Conservation (phyloP, 495 filamentous ascomycete species). For the Pseudevernia furfuracea region DNA sequence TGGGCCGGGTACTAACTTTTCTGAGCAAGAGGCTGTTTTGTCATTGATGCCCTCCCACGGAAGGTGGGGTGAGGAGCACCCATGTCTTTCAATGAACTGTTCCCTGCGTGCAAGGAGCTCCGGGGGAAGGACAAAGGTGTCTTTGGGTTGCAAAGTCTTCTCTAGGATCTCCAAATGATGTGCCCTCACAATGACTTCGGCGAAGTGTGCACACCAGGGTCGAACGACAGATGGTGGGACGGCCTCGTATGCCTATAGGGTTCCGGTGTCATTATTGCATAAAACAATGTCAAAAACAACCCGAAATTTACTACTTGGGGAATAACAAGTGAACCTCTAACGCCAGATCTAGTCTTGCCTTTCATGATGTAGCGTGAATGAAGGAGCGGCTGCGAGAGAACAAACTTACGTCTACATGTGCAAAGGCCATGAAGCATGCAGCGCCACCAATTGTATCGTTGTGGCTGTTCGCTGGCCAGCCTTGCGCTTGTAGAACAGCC, state of each 20-base stretch:
- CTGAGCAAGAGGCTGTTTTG: not conserved
- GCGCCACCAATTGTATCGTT: slow-evolving; percentile 16
- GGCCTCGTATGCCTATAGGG: not conserved
- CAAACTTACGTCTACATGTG: slow-evolving; percentile 7
- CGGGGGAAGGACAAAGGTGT: not conserved
- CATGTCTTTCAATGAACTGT: not conserved
- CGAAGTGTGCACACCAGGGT: slow-evolving; percentile 13
- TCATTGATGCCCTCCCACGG: not conserved
- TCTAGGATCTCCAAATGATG: slow-evolving; percentile 7
- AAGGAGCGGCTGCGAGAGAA: not conserved
- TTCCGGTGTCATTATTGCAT: not conserved
- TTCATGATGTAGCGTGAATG: not conserved
- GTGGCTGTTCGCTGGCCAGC: slow-evolving; percentile 10
- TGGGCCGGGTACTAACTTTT: not conserved
- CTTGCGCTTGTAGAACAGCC: not conserved
- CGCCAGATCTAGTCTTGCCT: not conserved
- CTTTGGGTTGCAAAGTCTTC: not conserved
- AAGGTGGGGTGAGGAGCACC: slow-evolving; percentile 11
- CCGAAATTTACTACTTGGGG: not conserved
- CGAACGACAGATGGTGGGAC: slow-evolving; percentile 15
- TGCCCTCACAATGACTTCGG: slow-evolving; percentile 16
- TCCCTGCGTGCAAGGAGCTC: not conserved
- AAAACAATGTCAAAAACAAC: not conserved
- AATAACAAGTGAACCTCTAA: not conserved
- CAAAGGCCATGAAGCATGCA: slow-evolving; percentile 21